phyloP scores from a whole-genome alignment of 441 rosid genomes.

The Bruguiera hainesii region DNA sequence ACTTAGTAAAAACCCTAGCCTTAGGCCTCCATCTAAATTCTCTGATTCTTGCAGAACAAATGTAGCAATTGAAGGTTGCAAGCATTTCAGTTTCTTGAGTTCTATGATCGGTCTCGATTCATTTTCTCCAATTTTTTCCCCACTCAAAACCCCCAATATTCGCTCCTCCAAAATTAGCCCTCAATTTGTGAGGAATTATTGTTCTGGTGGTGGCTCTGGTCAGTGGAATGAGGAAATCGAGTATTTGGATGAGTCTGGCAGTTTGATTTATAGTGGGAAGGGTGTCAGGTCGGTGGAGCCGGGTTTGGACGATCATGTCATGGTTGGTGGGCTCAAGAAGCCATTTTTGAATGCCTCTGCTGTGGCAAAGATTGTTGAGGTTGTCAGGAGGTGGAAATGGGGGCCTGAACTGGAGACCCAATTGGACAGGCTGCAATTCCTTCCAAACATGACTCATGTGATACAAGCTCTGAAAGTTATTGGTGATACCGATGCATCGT shows the following conservation, averaged over 20 bases:
- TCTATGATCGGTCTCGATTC: constrained; percentile 27
- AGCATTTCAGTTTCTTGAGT: constrained; percentile 18
- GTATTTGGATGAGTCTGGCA: constrained; percentile 89
- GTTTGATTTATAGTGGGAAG: constrained; percentile 69
- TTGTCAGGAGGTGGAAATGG: constrained; percentile 96
- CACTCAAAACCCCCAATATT: constrained; percentile 19
- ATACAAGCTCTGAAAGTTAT: constrained; percentile 67
- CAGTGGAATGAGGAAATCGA: constrained; percentile 84
- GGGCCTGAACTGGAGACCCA: constrained; percentile 92
- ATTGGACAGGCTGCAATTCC: constrained; percentile 73
- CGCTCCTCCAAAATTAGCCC: neutral
- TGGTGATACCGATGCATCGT: constrained; percentile 50
- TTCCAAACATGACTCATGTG: constrained; percentile 77
- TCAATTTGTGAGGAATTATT: constrained; percentile 41
- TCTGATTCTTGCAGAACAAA: constrained; percentile 13
- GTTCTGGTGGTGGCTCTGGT: constrained; percentile 41
- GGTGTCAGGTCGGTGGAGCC: constrained; percentile 86
- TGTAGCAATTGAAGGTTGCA: constrained; percentile 6
- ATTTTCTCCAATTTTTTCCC: constrained; percentile 15
- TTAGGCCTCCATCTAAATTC: constrained; percentile 20
- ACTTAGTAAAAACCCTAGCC: constrained; percentile 28
- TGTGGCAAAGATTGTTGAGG: constrained; percentile 85
- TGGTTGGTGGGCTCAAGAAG: constrained; percentile 81
- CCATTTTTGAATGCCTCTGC: constrained; percentile 72
- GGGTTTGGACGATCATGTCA: constrained; percentile 75